A percentile compares a stretch with the other conserved stretches of the same genome.
Conservation (phyloP, 179 eudicot genomes). For the Pouteria campechiana region DNA sequence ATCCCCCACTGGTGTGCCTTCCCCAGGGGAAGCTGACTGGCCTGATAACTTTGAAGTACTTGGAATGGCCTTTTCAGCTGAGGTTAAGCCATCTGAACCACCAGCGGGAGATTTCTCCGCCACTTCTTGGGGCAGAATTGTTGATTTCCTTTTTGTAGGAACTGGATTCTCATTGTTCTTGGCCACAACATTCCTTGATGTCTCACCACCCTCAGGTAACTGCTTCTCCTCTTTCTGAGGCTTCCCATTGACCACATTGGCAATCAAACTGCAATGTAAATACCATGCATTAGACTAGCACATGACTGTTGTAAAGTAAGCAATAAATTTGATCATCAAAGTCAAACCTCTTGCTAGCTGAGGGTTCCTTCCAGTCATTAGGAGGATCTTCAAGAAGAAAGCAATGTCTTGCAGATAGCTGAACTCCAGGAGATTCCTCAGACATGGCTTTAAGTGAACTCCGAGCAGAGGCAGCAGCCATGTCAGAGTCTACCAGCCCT, state of each 20-base stretch:
- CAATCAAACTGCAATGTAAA: conserved; percentile 34
- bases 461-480: conserved; percentile 43
- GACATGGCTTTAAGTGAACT: conserved; percentile 46
- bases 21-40: conserved; percentile 5
- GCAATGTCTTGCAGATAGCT: conserved; percentile 75
- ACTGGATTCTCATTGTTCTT: conserved; percentile 19
- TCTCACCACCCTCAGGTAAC: conserved; percentile 9
- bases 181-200: conserved; percentile 10
- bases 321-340: conserved; percentile 6
- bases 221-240: conserved; percentile 18
- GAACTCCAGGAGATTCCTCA: conserved; percentile 37
- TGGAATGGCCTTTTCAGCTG: conserved; percentile 26
- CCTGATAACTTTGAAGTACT: conserved; percentile 19
- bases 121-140: conserved; percentile 12
- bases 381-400: conserved; percentile 81
- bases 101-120: conserved; percentile 9
- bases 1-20: conserved; percentile 11
- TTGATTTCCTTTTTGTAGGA: conserved; percentile 15
- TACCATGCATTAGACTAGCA: conserved; percentile 3
- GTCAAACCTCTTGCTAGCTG: conserved; percentile 44
- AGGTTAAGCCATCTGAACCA: conserved; percentile 19
- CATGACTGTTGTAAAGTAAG: conserved; percentile 5
- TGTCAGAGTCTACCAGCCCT: conserved; percentile 63
- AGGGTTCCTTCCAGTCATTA: conserved; percentile 34
- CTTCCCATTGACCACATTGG: conserved; percentile 29